phyloP scores from a whole-genome alignment of 2,329 filamentous ascomycete genomes.

The Leptoxyphium fumago region DNA sequence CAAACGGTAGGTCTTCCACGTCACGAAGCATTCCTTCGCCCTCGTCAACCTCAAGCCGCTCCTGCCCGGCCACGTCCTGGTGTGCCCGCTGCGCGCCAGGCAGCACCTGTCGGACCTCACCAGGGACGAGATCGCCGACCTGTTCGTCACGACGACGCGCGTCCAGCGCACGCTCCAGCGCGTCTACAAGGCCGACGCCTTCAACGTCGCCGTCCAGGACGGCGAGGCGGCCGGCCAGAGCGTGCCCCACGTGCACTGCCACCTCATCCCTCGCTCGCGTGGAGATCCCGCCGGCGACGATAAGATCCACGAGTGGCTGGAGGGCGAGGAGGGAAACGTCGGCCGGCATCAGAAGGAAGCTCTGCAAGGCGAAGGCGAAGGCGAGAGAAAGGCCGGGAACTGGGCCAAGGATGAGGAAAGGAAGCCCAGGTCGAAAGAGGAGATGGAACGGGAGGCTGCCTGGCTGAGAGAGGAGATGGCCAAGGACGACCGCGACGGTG shows the following conservation, averaged over 20 bases:
- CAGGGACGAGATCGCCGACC: slow-evolving; percentile 58
- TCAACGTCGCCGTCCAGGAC: slow-evolving; percentile 94
- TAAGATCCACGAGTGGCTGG: slow-evolving; percentile 68
- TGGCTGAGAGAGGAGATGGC: slow-evolving; percentile 45
- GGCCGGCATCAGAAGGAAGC: slow-evolving; percentile 42
- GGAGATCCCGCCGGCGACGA: slow-evolving; percentile 51
- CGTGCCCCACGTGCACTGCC: slow-evolving; percentile 83
- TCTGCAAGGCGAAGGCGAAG: neutral
- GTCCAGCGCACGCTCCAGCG: slow-evolving; percentile 61
- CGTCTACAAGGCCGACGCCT: slow-evolving; percentile 50
- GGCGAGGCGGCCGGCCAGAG: slow-evolving; percentile 83
- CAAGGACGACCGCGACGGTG: slow-evolving; percentile 21
- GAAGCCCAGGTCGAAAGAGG: slow-evolving; percentile 50
- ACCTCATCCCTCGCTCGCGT: slow-evolving; percentile 63
- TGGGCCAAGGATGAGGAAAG: slow-evolving; percentile 51
- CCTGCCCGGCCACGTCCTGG: slow-evolving; percentile 80
- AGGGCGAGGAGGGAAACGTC: slow-evolving; percentile 72
- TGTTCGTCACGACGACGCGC: slow-evolving; percentile 64
- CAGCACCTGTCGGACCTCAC: slow-evolving; percentile 63
- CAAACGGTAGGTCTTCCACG: slow-evolving; percentile 61
- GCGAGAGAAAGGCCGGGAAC: slow-evolving; percentile 35
- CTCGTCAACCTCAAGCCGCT: slow-evolving; percentile 93
- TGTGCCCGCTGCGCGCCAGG: slow-evolving; percentile 56
- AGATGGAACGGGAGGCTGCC: slow-evolving; percentile 68
- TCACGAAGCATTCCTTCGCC: slow-evolving; percentile 65